Base-by-base conservation (phyloP, 2,329 filamentous ascomycete genomes). In the Sporothrix protearum region DNA sequence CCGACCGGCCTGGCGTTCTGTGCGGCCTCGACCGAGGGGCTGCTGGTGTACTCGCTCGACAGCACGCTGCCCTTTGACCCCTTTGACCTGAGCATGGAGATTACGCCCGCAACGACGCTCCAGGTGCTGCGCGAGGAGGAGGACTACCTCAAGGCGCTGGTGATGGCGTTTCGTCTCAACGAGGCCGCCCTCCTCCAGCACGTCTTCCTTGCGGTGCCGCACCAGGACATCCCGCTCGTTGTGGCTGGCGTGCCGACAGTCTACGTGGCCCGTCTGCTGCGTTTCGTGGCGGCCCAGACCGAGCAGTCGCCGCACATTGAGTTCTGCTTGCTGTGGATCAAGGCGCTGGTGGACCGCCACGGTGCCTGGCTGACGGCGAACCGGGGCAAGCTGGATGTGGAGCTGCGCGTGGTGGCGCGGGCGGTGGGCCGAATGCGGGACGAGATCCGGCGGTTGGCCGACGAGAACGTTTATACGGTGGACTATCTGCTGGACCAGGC, bases 161-260 rank as follows among this genome's bases (percentile, higher is more conserved):
- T 97, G 74, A 99, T 99, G 96, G 92, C 94, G 1, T 99, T 99
- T 85, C 91, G 96, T 6, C 89, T 99, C 72, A 97, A 97, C 81
- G 93, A 97, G 80, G 86, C 89, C 4, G 88, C 89, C 28, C 85
- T 99, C 63, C 89, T 97, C 73, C 91, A 92, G 76, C 89, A 89
- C 70, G 92, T 97, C 22, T 98, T 97, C 82, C 91, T 96, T 81
- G 87, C 88, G 1, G 91, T 95, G 30, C 94, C 96, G 0, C 85
- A 91, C 55, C 81, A 84, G 1, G 91, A 95, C 75, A 92, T 98
- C 63, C 78, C 87, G 0, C 87, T 97, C 9, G 89, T 97, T 0
- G 92, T 97, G 30, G 89, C 88, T 69, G 88, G 91, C 42, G 83
- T 97, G 49, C 96, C 96, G 0, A 86, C 87, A 0, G 92, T 97